Evolutionary conservation across 495 filamentous ascomycete genomes (phyloP), one percentile per base, ranked within the genome.

Genomic region (Mytilinidion resinicola): DNA sequence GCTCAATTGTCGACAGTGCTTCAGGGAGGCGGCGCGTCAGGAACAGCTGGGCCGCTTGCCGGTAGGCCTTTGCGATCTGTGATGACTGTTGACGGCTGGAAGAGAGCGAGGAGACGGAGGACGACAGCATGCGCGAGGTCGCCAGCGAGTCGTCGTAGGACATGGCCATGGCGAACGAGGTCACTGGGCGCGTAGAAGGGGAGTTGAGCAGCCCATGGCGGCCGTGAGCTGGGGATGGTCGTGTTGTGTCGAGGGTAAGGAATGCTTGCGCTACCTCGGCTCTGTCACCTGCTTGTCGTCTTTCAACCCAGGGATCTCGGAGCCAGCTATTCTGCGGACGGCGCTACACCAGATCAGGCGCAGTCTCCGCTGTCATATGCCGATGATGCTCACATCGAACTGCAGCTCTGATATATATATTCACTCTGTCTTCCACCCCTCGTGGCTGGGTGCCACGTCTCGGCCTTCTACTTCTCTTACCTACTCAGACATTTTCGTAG

Each of bases 21-120:
- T 97, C 93, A 60, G 86, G 85, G 42, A 97, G 77, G 10, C 92
- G 86, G 66, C 92, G 90, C 67, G 95, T 97, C 41, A 98, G 76
- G 72, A 92, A 98, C 7, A 96, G 82, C 58, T 90, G 86, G 10
- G 89, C 90, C 44, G 92, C 88, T 73, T 92, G 89, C 59, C 91
- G 86, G 74, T 96, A 96, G 4, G 88, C 79, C 70, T 90, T 91
- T 48, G 86, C 85, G 61, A 90, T 84, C 61, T 83, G 80, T n/a
- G 77, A 78, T 35, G 82, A 75, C 35, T 74, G 75, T 51, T 78
- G 76, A 30, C 82, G 80, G 59, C 73, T 72, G 62, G 85, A 79
- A 48, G 83, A 77, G 30, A 80, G 67, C 44, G 78, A 76, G 51
- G 75, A 77, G 36, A 79, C 66, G 54, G 81, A 79, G 38, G 72